Base-by-base conservation (phyloP, 2,329 filamentous ascomycete genomes). In the Sclerotinia nivalis region DNA sequence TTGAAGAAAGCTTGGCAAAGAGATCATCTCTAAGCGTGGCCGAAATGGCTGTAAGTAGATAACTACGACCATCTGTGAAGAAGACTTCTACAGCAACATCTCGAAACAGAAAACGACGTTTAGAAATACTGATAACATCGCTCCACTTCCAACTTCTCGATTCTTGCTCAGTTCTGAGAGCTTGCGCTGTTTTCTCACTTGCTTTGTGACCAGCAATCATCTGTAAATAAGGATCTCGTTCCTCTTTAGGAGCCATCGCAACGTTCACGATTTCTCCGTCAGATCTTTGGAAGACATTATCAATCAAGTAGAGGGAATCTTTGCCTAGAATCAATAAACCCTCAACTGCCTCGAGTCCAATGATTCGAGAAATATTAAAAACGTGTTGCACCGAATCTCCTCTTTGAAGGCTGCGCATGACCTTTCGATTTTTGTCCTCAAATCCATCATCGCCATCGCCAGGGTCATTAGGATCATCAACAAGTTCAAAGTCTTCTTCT, bases 241-340 rank as follows among this genome's bases (percentile, higher is more conserved):
- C 96, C 74, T 98, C 94, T 0, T 87, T 83, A 0, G 95, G 93
- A 2, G 96, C 96, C 80, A 98, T 93, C 88, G 92, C 95, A 12
- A 97, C 94, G 76, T 97, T 95, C 71, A 99, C 93, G 77, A 99
- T 97, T 79, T 99, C 96, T 18, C 95, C 95, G 77, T 97, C 96
- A 2, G 92, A 90, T 73, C 95, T 89, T 77, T 98, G 95, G 79
- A 99, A 98, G 77, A 97, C 95, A 75, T 96, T 95, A 80, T 99
- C 96, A 80, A 98, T 91, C 74, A 99, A 90, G 78, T 99, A 99
- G 22, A 99, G 85, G 61, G 89, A 91, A 75, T 95, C 91, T 79
- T 97, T 97, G 25, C 96, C 96, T 54, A 98, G 86, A 68, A 99
- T 96, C 47, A 99, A 84, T 55, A 99, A 89, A 10, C 96, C 96